phyloP scores from a whole-genome alignment of 305 asterid genomes.

The Fraxinus baroniana region DNA sequence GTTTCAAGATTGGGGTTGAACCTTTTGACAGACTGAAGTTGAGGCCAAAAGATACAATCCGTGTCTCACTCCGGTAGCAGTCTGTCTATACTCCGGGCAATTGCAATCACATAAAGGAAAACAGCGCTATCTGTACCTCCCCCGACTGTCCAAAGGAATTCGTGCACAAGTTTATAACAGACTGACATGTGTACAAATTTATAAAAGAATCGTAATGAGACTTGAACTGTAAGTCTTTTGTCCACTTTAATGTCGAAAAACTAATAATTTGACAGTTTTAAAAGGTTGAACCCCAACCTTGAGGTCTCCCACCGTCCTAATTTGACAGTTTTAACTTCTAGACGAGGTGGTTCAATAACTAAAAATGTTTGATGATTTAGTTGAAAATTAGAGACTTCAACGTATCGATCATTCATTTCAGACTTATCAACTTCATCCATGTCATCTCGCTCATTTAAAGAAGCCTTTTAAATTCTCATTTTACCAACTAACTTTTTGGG shows the following conservation, averaged over 20 bases:
- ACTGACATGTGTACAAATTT: not conserved
- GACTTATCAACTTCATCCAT: not conserved
- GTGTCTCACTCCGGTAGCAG: constrained; percentile 60
- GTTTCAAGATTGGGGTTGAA: too few relatives aligned
- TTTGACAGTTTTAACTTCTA: too few relatives aligned
- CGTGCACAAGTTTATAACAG: not conserved
- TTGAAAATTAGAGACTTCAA: not conserved
- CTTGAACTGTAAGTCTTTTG: not conserved
- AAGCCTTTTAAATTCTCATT: not conserved
- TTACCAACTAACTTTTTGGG: not conserved
- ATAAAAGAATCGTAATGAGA: not conserved
- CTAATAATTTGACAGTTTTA: not conserved
- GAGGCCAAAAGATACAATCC: not conserved
- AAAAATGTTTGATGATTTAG: not conserved
- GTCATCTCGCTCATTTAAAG: not conserved
- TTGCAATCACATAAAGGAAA: constrained; percentile 69
- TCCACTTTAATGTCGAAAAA: not conserved
- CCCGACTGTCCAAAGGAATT: constrained; percentile 81
- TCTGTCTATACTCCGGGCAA: constrained; percentile 79
- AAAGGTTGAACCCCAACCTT: too few relatives aligned
- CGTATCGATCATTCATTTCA: too few relatives aligned
- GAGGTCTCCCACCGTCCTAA: too few relatives aligned
- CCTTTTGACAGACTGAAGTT: not conserved
- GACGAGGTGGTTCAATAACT: not conserved
- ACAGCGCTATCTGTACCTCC: constrained; percentile 64